Evolutionary conservation across 1,284 basidiomycete species (phyloP), one percentile per base, ranked within the genome.

Genomic region (Earliella scabrosa): DNA sequence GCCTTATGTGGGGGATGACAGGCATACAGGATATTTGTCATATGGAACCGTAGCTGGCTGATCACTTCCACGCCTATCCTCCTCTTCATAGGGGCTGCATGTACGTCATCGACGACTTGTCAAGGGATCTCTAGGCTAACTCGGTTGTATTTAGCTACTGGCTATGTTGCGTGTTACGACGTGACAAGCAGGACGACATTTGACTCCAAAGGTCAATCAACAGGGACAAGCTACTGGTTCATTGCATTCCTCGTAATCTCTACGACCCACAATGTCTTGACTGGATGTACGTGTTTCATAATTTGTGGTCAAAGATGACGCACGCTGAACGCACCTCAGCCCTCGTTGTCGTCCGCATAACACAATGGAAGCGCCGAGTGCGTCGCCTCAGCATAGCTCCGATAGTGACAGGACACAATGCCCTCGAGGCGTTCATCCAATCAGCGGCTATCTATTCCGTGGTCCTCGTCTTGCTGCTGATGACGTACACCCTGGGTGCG

Each of bases 361-460:
- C 51, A 24, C 44, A 44, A 14, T 39, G 45, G 23, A 51, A 40
- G n/a, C 38, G 31, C 18, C 34, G 20, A 20, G 46, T 9, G 27
- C 44, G 2, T 32, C 21, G 21, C 31, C 43, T 26, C 40, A 43
- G 6, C 23, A 27, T 29, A 20, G 23, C 18, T 23, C 27, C 32
- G 26, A 13, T 45, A 14, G 31, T 44, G 13, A 29, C 45, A 21
- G 45, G 31, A 11, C 31, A 46, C 45, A 52, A 48, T 16, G 59
- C 56, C 23, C 41, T 61, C 7, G 53, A 50, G 34, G 50, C 59
- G 8, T 47, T 61, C 39, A 48, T 61, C 18, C 59, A 61, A 20
- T 61, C 59, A 23, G 56, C 56, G 5, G 56, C 55, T 8, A 44
- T 58, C 21, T 61, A 61, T 21, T 50, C 59, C 7, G 18, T 53